Evolutionary conservation across 352 stramenopile species (phyloP).

Genomic region (Pythium monospermum): DNA sequence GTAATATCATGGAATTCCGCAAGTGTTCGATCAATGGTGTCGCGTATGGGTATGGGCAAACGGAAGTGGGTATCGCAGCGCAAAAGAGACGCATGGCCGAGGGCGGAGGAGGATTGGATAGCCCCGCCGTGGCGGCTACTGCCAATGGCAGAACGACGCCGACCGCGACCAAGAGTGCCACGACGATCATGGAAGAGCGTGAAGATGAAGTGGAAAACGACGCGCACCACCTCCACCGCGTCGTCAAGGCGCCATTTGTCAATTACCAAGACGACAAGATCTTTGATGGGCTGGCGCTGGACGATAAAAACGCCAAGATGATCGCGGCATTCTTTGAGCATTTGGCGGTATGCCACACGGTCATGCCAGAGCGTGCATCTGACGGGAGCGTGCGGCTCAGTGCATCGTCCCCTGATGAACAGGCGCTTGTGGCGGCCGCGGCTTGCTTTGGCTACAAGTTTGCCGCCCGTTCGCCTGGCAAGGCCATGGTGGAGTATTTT

Average conservation of each 20-base stretch:
- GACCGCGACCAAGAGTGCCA: constrained; percentile 21
- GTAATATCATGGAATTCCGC: constrained; percentile 97
- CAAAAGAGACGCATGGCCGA: constrained; percentile 60
- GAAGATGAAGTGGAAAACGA: constrained; percentile 34
- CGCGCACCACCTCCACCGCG: constrained; percentile 30
- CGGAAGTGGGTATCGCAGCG: constrained; percentile 74
- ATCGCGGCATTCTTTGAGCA: constrained; percentile 84
- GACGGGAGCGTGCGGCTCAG: constrained; percentile 84
- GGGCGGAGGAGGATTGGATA: constrained; percentile 3
- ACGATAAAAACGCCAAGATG: constrained; percentile 39
- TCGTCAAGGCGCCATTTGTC: constrained; percentile 73
- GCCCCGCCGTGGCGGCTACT: too few species aligned
- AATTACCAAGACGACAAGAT: constrained; percentile 85
- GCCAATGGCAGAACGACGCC: too few species aligned
- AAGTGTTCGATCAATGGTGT: constrained; percentile 94
- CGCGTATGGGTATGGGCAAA: constrained; percentile 88
- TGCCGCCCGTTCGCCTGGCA: constrained; percentile 55
- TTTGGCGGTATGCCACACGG: constrained; percentile 92
- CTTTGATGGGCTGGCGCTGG: constrained; percentile 43
- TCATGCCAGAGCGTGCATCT: constrained; percentile 94
- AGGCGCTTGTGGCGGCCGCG: constrained; percentile 81
- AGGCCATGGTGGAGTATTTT: constrained; percentile 72
- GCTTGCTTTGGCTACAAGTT: constrained; percentile 85
- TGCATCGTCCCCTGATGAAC: constrained; percentile 89
- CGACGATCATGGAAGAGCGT: constrained; percentile 21